phyloP scores from a whole-genome alignment of 306 rosid species.

The Vicia sativa region DNA sequence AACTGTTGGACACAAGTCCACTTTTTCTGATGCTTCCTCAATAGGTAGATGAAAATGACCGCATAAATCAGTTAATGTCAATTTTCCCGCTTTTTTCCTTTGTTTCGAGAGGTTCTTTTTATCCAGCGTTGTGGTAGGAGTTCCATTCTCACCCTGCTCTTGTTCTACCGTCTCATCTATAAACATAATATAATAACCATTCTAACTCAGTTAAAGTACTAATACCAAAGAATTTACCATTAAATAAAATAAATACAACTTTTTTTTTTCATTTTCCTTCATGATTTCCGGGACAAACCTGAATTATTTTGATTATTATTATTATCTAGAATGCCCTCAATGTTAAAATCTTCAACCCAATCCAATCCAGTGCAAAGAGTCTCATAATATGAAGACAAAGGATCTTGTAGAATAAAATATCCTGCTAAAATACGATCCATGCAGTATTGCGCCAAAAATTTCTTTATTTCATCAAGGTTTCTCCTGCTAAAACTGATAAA shows the following conservation, averaged over 20 bases:
- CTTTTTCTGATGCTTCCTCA: constrained; percentile 50
- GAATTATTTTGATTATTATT: constrained; percentile 19
- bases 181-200: not conserved
- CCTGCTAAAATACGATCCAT: constrained; percentile 45
- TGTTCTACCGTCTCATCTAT: constrained; percentile 36
- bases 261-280: too few relatives aligned
- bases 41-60: constrained; percentile 59
- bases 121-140: not conserved
- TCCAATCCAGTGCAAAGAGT: constrained; percentile 65
- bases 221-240: too few relatives aligned
- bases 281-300: constrained; percentile 30
- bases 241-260: too few relatives aligned
- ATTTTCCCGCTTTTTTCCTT: constrained; percentile 60
- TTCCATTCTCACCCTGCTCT: constrained; percentile 14
- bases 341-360: constrained; percentile 43
- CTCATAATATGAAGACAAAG: constrained; percentile 59
- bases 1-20: constrained; percentile 61
- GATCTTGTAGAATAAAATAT: constrained; percentile 53
- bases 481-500: constrained; percentile 52
- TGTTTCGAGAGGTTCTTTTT: constrained; percentile 44
- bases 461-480: constrained; percentile 54
- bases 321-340: constrained; percentile 27
- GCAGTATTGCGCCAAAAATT: constrained; percentile 48
- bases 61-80: constrained; percentile 53
- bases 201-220: not conserved